Evolutionary conservation across 768 basidiomycete species (phyloP).

Genomic region (Mycena kentingensis): DNA sequence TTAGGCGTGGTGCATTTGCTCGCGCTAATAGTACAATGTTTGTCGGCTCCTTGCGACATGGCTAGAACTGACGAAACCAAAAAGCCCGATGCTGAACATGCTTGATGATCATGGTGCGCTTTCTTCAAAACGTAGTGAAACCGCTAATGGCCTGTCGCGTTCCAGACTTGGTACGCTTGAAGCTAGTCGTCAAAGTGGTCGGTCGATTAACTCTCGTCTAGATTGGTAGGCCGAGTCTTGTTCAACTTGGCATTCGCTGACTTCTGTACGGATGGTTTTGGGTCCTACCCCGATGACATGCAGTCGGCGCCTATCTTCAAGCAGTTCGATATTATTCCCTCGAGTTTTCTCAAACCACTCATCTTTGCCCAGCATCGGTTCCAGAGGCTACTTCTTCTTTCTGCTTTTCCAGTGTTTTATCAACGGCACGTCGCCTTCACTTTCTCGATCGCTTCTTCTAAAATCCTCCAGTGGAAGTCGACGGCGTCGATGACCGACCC

Average conservation of each 20-base stretch:
- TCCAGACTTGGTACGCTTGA: no score
- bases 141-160: constrained; percentile 2
- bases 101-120: constrained; percentile 78
- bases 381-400: constrained; percentile 88
- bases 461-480: constrained; percentile 56
- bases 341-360: not conserved
- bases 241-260: not conserved
- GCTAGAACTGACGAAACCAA: not conserved
- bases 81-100: constrained; percentile 73
- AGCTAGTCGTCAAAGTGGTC: no score
- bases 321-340: constrained; percentile 39
- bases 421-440: constrained; percentile 51
- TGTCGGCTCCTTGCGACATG: constrained; percentile 32
- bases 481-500: constrained; percentile 66
- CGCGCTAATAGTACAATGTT: constrained; percentile 90
- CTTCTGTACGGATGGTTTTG: constrained; percentile 26
- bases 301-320: constrained; percentile 73
- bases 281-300: constrained; percentile 85
- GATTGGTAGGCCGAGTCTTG: no score
- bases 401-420: constrained; percentile 93
- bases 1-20: constrained; percentile 88
- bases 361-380: constrained; percentile 61
- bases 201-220: no score
- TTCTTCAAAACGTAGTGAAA: not conserved
- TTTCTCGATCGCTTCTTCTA: constrained; percentile 3